These are phyloP conservation scores for Elaeis oleifera DNA, from an alignment of 202 grass and related monocot species.

Conservation along the genomic window DNA sequence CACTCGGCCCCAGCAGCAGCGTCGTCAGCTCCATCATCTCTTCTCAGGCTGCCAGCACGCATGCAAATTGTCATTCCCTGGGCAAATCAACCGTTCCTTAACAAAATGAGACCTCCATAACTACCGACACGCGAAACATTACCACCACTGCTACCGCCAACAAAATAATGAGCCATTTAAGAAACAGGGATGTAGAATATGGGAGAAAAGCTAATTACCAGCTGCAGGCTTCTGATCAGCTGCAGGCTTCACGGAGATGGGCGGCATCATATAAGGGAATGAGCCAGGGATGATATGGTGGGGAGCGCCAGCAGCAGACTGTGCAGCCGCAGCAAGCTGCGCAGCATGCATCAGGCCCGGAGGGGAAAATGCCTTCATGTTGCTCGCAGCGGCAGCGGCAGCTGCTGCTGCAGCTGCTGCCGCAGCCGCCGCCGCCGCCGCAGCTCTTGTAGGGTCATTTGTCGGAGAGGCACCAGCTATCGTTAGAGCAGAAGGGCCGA, in stretches of 20 bases:
- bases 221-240: conserved; percentile 75
- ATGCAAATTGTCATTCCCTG: conserved; percentile 19
- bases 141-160: too few relatives aligned
- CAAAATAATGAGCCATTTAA: too few relatives aligned
- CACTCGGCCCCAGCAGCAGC: too few relatives aligned
- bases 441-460: conserved; percentile 33
- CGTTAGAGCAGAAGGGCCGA: conserved; percentile 23
- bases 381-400: conserved; percentile 23
- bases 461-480: conserved; percentile 14
- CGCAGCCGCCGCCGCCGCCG: neutral
- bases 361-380: conserved; percentile 31
- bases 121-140: too few relatives aligned
- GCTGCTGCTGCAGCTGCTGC: neutral
- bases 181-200: neutral
- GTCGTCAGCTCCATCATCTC: neutral
- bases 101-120: too few relatives aligned
- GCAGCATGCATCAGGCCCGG: conserved; percentile 26
- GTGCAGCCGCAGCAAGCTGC: conserved; percentile 33
- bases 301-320: conserved; percentile 33
- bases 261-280: conserved; percentile 41
- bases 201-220: conserved; percentile 32
- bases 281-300: conserved; percentile 41
- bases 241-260: conserved; percentile 41
- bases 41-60: conserved; percentile 22
- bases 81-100: neutral